Evolutionary conservation across 2,329 filamentous ascomycete genomes (phyloP).

Genomic region (Emydomyces testavorans): DNA sequence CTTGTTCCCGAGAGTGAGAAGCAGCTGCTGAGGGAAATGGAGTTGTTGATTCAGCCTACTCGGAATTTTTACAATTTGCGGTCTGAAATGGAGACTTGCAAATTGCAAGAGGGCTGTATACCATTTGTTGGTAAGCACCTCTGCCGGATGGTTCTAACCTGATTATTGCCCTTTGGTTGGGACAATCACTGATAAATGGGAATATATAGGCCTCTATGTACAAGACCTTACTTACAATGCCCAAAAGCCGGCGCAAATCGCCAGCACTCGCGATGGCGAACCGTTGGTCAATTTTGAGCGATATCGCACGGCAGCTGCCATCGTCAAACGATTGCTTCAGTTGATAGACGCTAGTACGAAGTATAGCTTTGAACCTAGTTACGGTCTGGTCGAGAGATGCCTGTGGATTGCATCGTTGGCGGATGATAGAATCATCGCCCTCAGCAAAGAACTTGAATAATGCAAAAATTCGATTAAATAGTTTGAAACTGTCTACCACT

Average conservation of each 20-base stretch:
- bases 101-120: constrained; percentile 50
- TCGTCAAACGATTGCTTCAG: constrained; percentile 52
- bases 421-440: constrained; percentile 45
- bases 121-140: constrained; percentile 49
- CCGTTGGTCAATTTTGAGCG: constrained; percentile 56
- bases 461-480: neutral
- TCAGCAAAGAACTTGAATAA: constrained; percentile 34
- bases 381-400: constrained; percentile 49
- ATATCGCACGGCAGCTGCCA: constrained; percentile 52
- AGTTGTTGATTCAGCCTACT: constrained; percentile 49
- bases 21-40: constrained; percentile 46
- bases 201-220: constrained; percentile 45
- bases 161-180: neutral
- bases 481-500: too few species aligned
- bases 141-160: neutral
- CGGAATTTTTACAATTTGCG: constrained; percentile 53
- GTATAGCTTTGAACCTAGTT: constrained; percentile 48
- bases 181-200: neutral
- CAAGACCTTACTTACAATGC: constrained; percentile 57
- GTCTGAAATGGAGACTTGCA: constrained; percentile 51
- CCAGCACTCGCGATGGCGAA: constrained; percentile 38
- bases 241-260: constrained; percentile 51
- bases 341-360: constrained; percentile 53
- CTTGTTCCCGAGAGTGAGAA: constrained; percentile 45
- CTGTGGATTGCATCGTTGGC: constrained; percentile 52